Evolutionary conservation across 148 eudicot genomes (phyloP).

Genomic region (Rhododendron vialii): DNA sequence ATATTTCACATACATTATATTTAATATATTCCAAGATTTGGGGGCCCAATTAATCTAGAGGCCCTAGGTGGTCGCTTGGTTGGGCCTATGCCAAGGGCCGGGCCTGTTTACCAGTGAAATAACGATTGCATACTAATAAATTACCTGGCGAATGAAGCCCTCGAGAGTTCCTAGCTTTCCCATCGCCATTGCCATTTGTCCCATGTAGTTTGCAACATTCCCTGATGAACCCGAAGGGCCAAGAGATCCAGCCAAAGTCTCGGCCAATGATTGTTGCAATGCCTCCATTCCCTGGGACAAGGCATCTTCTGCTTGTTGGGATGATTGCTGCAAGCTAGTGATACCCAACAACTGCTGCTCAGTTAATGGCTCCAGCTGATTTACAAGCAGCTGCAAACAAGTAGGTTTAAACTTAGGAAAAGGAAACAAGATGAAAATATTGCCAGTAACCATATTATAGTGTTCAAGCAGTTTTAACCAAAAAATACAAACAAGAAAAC

Average conservation of each 20-base stretch:
- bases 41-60: too few relatives aligned
- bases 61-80: too few relatives aligned
- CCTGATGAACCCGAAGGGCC: slow-evolving; percentile 37
- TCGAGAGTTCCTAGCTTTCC: slow-evolving; percentile 44
- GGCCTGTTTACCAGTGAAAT: neutral
- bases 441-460: neutral
- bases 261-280: slow-evolving; percentile 41
- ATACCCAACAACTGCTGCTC: slow-evolving; percentile 38
- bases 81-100: too few relatives aligned
- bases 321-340: slow-evolving; percentile 39
- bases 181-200: slow-evolving; percentile 50
- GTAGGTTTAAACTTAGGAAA: neutral
- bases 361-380: slow-evolving; percentile 39
- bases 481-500: neutral
- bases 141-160: slow-evolving; percentile 41
- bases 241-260: slow-evolving; percentile 38
- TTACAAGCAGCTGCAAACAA: slow-evolving; percentile 30
- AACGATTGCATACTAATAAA: neutral
- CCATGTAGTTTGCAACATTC: slow-evolving; percentile 44
- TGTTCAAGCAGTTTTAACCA: neutral
- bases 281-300: slow-evolving; percentile 48
- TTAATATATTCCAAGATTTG: too few relatives aligned
- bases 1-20: too few relatives aligned
- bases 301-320: slow-evolving; percentile 45
- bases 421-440: neutral